Evolutionary conservation across 306 rosid species (phyloP), one percentile per base, ranked within the genome.

Genomic region (Datisca glomerata): DNA sequence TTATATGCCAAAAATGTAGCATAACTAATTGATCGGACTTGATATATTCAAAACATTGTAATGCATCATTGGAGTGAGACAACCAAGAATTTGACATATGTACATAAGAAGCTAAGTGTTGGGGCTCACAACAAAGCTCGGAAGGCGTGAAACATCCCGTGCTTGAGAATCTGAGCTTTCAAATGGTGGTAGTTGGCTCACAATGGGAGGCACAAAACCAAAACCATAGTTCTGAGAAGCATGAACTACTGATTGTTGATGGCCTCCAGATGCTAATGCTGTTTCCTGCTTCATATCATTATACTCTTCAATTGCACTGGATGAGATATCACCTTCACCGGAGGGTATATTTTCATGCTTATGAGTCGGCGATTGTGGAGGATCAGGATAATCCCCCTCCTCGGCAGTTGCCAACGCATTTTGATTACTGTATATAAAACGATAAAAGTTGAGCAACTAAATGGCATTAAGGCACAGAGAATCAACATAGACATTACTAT

Each of bases 151-250:
- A 52, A 63, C 49, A 46, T 83, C 86, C 4, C 66, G 80, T 24
- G 85, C 58, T 55, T 87, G 94, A 70, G 93, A 46, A 54, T 81
- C 94, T 2, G 86, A 72, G 60, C 68, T 84, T 64, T 89, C 98
- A 65, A 72, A 64, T 20, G 76, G 66, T 34, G 81, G 42, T 64
- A 78, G 76, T 66, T 79, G 93, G 65, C 76, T 65, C 53, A 91
- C 91, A 53, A 89, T 60, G 24, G 93, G 86, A 18, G 93, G 82
- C 47, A 75, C 72, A 27, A 77, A 64, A 42, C 93, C 98, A 67
- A 63, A 72, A 75, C 60, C 56, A 66, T 80, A 77, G 66, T 72
- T 68, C 13, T 80, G 67, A 56, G 93, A 60, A 44, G 75, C 56
- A 51, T 61, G 79, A 57, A 68, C 56, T 53, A 64, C 67, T 0